A percentile compares a stretch with the other conserved stretches of the same genome.
Conservation (phyloP, 108 stramenopile genomes). For the Skeletonema marinoi region DNA sequence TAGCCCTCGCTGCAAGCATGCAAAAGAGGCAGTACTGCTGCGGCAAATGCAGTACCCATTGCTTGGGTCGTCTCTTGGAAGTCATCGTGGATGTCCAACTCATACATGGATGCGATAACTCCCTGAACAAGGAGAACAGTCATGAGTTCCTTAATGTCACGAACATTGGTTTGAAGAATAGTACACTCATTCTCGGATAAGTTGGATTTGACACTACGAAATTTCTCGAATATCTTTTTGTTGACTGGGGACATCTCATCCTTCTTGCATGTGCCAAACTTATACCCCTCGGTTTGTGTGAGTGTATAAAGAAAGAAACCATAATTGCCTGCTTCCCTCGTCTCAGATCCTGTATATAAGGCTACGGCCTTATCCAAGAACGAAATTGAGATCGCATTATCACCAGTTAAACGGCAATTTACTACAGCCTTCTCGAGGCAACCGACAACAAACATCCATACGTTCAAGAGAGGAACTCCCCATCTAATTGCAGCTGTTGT, state of each 20-base stretch:
- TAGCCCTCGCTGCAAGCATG: constrained; percentile 12
- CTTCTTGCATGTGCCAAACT: constrained; percentile 19
- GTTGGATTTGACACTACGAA: not conserved
- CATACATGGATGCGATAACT: constrained; percentile 6
- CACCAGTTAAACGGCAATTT: not conserved
- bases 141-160: constrained; percentile 14
- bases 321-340: not conserved
- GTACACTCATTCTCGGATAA: not conserved
- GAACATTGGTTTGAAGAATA: not conserved
- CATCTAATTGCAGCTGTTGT: constrained; percentile 23
- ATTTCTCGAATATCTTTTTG: constrained; percentile 12
- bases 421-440: constrained; percentile 6
- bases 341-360: constrained; percentile 20
- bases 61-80: constrained; percentile 22
- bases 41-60: constrained; percentile 11
- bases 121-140: constrained; percentile 17
- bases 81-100: constrained; percentile 18
- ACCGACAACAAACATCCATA: constrained; percentile 15
- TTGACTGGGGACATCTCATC: constrained; percentile 7
- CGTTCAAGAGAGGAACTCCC: constrained; percentile 9
- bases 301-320: constrained; percentile 14
- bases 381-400: constrained; percentile 1
- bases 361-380: constrained; percentile 19
- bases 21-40: constrained; percentile 10
- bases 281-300: constrained; percentile 7